These are phyloP conservation scores for Curvularia spicifera DNA, from an alignment of 2,329 filamentous ascomycete genomes.

Conservation along the genomic window DNA sequence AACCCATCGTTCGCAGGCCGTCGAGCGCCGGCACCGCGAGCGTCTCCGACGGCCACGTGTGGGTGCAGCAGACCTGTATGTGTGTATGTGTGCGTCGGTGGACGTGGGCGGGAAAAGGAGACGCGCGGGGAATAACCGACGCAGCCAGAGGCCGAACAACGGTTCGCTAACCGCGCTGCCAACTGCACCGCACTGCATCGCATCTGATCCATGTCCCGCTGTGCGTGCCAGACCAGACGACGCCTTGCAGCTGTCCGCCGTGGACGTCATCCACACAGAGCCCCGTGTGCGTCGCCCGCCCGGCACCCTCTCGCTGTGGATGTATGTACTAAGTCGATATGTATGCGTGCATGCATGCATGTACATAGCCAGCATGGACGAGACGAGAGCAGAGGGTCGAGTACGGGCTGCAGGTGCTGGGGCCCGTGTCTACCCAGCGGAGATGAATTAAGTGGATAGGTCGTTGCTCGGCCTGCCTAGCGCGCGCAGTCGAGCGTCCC, in stretches of 20 bases:
- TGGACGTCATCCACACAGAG: constrained; percentile 25
- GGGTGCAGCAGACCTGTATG: not conserved
- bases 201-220: constrained; percentile 24
- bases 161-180: constrained; percentile 24
- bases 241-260: no score
- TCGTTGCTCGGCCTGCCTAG: constrained; percentile 40
- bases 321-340: no score
- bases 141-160: constrained; percentile 7
- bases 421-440: constrained; percentile 36
- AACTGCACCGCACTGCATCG: constrained; percentile 2
- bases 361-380: no score
- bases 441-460: constrained; percentile 34
- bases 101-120: not conserved
- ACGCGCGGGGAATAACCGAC: constrained; percentile 20
- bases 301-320: no score
- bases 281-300: constrained; percentile 12
- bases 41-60: constrained; percentile 28
- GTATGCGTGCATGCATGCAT: no score
- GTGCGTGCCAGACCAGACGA: constrained; percentile 14
- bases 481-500: constrained; percentile 37
- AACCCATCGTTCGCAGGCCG: no score
- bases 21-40: not conserved
- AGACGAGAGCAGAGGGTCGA: no score
- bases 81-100: not conserved
- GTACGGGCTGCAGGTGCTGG: constrained; percentile 39